Evolutionary conservation across 768 basidiomycete genomes (phyloP).

Genomic region (Mrakia gelida): DNA sequence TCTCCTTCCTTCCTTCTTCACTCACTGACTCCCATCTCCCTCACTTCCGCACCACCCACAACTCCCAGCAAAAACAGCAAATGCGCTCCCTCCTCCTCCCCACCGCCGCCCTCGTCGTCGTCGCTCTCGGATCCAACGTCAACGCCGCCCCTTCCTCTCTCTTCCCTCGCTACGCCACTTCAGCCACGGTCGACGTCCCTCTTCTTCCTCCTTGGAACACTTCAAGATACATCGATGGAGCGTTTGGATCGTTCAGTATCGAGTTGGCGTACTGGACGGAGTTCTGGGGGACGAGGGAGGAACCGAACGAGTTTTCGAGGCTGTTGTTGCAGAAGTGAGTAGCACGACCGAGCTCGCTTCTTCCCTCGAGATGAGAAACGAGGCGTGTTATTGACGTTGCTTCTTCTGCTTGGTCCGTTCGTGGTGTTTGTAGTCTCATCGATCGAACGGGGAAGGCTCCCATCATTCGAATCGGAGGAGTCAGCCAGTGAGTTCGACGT

Average conservation of each 20-base stretch:
- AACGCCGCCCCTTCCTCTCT: background rate
- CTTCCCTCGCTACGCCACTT: background rate
- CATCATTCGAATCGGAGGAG: constrained; percentile 1
- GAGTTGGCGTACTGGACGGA: background rate
- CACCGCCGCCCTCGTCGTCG: background rate
- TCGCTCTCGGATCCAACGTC: background rate
- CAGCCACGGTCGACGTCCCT: background rate
- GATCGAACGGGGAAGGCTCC: background rate
- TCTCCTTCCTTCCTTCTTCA: no score
- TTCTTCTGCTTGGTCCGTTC: background rate
- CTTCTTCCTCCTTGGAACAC: background rate
- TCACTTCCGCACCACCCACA: no score
- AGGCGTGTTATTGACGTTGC: background rate
- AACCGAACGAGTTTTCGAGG: background rate
- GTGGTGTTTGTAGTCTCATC: background rate
- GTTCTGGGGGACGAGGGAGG: background rate
- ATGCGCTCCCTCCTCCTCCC: background rate
- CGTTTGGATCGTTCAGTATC: background rate
- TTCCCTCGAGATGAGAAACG: background rate
- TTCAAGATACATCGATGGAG: background rate
- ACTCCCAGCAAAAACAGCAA: no score
- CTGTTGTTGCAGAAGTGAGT: background rate
- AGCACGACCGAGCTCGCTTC: background rate
- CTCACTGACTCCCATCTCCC: no score
- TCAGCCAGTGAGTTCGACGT: background rate